Conservation (phyloP, 371 early-diverging fungal species). For the Mucor irregularis region DNA sequence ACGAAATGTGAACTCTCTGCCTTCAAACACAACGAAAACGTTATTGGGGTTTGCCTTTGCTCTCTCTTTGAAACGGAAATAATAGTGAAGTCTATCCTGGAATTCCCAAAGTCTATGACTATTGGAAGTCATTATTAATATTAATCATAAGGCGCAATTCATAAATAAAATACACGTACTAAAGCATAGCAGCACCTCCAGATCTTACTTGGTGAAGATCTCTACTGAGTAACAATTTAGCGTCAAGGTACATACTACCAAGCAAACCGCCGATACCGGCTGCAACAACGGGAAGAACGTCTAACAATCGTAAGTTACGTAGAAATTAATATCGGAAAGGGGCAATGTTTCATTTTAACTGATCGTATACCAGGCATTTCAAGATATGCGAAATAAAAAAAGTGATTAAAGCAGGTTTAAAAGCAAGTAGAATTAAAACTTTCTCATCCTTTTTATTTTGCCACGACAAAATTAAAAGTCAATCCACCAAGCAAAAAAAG, state of each 20-base stretch:
- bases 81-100: constrained; percentile 26
- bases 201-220: constrained; percentile 26
- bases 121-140: background rate
- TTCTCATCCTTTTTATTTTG: background rate
- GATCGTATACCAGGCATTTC: too few species aligned
- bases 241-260: constrained; percentile 36
- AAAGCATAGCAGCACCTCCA: constrained; percentile 3
- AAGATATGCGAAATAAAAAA: background rate
- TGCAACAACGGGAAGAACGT: constrained; percentile 17
- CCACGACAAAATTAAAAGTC: background rate
- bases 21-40: constrained; percentile 30
- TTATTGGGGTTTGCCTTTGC: constrained; percentile 24
- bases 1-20: constrained; percentile 28
- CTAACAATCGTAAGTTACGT: constrained; percentile 1
- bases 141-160: background rate
- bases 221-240: constrained; percentile 21
- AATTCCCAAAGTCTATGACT: constrained; percentile 18
- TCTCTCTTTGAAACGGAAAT: constrained; percentile 29
- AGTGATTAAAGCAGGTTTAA: background rate
- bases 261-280: constrained; percentile 24
- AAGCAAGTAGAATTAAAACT: background rate
- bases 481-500: background rate
- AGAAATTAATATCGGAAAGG: too few species aligned
- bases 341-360: too few species aligned
- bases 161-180: constrained; percentile 6